These are phyloP conservation scores for Komagataea norvegica DNA, from an alignment of 1,139 yeast species.

Conservation along the genomic window DNA sequence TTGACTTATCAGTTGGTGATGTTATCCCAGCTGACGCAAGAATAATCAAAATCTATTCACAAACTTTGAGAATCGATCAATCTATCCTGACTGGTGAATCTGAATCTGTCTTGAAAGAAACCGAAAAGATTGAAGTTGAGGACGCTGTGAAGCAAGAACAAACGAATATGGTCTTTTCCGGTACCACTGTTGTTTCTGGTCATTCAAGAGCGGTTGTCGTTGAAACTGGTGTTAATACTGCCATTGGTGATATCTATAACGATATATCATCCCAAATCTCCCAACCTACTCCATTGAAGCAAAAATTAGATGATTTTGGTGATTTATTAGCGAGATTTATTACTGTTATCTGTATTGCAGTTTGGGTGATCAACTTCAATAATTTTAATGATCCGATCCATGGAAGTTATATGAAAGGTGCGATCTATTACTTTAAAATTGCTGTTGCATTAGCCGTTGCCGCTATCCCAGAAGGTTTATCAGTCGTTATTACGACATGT, in stretches of 20 bases:
- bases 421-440: conserved; percentile 46
- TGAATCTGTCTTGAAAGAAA: conserved; percentile 42
- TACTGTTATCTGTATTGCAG: conserved; percentile 69
- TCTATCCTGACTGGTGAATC: conserved; percentile 76
- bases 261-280: conserved; percentile 48
- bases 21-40: conserved; percentile 77
- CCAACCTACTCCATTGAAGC: conserved; percentile 64
- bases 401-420: conserved; percentile 32
- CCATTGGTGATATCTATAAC: conserved; percentile 70
- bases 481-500: conserved; percentile 76
- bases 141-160: conserved; percentile 32
- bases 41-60: conserved; percentile 42
- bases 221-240: conserved; percentile 65
- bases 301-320: conserved; percentile 66
- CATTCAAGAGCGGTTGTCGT: conserved; percentile 65
- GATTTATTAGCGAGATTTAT: conserved; percentile 66
- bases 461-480: conserved; percentile 77
- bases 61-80: conserved; percentile 73
- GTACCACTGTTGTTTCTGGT: conserved; percentile 70
- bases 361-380: conserved; percentile 74
- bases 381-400: conserved; percentile 58
- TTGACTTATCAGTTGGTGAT: conserved; percentile 64
- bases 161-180: conserved; percentile 41
- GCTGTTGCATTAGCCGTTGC: conserved; percentile 80
- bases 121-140: conserved; percentile 34